phyloP scores from a whole-genome alignment of 2,329 filamentous ascomycete species.

The Phoma sp. region DNA sequence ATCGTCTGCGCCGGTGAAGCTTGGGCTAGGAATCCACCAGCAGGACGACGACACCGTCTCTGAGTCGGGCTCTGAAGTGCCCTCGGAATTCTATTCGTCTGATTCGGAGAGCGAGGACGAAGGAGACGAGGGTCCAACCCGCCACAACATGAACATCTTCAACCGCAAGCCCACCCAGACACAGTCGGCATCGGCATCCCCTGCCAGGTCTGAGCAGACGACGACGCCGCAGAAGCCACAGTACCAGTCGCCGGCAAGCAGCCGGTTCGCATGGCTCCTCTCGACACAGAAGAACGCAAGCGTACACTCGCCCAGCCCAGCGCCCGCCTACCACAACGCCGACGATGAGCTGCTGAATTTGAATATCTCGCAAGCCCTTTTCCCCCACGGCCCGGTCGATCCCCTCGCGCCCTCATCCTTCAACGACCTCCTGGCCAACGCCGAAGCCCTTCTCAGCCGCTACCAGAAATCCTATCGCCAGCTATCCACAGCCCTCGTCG shows the following conservation, averaged over 20 bases:
- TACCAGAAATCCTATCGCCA: conserved; percentile 63
- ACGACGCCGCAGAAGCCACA: conserved; percentile 28
- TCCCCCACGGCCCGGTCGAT: conserved; percentile 57
- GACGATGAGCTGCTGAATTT: conserved; percentile 60
- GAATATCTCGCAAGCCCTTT: conserved; percentile 61
- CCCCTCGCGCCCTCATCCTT: conserved; percentile 60
- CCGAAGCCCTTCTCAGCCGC: conserved; percentile 59
- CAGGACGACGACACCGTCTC: conserved; percentile 39
- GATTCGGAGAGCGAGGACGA: conserved; percentile 24
- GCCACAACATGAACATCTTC: conserved; percentile 43
- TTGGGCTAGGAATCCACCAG: conserved; percentile 43
- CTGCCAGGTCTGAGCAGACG: conserved; percentile 24
- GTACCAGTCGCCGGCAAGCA: conserved; percentile 32
- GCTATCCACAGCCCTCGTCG: conserved; percentile 51
- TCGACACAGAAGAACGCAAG: conserved; percentile 43
- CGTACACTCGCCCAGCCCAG: conserved; percentile 29
- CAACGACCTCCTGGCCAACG: conserved; percentile 62
- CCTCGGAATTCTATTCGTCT: conserved; percentile 33
- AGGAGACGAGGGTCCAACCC: conserved; percentile 20
- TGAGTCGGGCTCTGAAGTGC: conserved; percentile 31
- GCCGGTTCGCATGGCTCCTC: conserved; percentile 47
- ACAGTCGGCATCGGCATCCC: conserved; percentile 28
- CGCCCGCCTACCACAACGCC: conserved; percentile 45
- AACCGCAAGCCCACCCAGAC: conserved; percentile 39
- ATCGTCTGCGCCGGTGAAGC: conserved; percentile 56